Percentiles rank a stretch among this genome's conserved stretches.
Conservation (phyloP, 2,329 filamentous ascomycete species). For the Exophiala viscosa region DNA sequence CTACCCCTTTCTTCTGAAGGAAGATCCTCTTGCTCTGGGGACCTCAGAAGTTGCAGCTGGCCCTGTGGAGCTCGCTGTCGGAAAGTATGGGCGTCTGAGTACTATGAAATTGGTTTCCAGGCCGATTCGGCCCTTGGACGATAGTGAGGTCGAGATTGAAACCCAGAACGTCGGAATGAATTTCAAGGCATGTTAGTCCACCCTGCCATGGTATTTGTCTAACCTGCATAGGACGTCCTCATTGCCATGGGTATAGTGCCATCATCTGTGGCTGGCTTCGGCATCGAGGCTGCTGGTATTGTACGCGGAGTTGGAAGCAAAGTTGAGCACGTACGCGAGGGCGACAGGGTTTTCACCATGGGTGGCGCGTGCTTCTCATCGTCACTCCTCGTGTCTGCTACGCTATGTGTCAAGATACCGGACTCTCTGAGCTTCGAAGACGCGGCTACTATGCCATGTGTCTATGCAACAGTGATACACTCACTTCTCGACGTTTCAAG, state of each 20-base stretch:
- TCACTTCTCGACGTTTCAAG: conserved; percentile 13
- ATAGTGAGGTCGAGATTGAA: conserved; percentile 29
- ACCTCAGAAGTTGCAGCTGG: too few relatives aligned
- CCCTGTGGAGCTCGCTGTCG: too few relatives aligned
- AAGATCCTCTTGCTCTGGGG: too few relatives aligned
- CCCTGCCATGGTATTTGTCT: conserved; percentile 16
- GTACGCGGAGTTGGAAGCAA: conserved; percentile 31
- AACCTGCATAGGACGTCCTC: not conserved
- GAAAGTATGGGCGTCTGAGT: too few relatives aligned
- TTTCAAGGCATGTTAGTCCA: too few relatives aligned
- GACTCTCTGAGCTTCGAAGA: conserved; percentile 28
- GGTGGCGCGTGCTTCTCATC: conserved; percentile 12
- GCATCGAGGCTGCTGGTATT: conserved; percentile 41
- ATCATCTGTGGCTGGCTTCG: conserved; percentile 25
- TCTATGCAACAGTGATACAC: conserved; percentile 28
- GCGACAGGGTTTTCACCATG: conserved; percentile 16
- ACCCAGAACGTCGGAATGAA: conserved; percentile 1
- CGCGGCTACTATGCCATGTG: conserved; percentile 29
- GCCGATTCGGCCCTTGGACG: not conserved
- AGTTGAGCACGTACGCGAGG: conserved; percentile 9
- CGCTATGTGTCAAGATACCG: conserved; percentile 28
- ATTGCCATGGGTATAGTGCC: conserved; percentile 7
- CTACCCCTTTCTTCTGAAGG: too few relatives aligned
- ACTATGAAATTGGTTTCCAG: not conserved
- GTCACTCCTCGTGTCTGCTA: conserved; percentile 2